Evolutionary conservation across 805 yeast genomes (phyloP).

Genomic region (Ogataea thermomethanolica): DNA sequence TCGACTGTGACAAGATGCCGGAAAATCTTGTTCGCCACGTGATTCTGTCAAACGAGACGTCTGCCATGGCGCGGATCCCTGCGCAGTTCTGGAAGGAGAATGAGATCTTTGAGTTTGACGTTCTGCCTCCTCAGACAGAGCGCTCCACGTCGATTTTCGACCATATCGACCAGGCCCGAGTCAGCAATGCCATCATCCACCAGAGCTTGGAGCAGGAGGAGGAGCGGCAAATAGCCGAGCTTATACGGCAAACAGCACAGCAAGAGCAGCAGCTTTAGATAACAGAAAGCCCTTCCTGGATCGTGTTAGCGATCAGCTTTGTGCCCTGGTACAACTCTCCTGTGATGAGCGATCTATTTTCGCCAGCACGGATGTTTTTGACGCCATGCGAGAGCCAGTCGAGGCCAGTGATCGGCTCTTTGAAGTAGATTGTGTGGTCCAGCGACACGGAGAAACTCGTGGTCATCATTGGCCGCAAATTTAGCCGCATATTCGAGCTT

Average conservation of each 20-base stretch:
- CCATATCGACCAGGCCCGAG: slow-evolving; percentile 44
- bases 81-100: slow-evolving; percentile 54
- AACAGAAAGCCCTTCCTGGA: slow-evolving; percentile 62
- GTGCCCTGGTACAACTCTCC: slow-evolving; percentile 55
- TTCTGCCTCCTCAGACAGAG: slow-evolving; percentile 54
- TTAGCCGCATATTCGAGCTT: slow-evolving; percentile 48
- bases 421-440: slow-evolving; percentile 68
- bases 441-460: slow-evolving; percentile 55
- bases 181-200: slow-evolving; percentile 39
- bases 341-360: slow-evolving; percentile 51
- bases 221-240: slow-evolving; percentile 23
- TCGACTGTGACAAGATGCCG: slow-evolving; percentile 42
- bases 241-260: slow-evolving; percentile 15
- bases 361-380: slow-evolving; percentile 45
- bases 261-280: slow-evolving; percentile 15
- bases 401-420: slow-evolving; percentile 41
- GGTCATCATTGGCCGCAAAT: slow-evolving; percentile 43
- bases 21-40: slow-evolving; percentile 63
- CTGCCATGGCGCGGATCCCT: slow-evolving; percentile 70
- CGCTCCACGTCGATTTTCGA: slow-evolving; percentile 42
- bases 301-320: slow-evolving; percentile 52
- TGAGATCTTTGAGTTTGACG: slow-evolving; percentile 67
- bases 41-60: slow-evolving; percentile 65
- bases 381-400: slow-evolving; percentile 50
- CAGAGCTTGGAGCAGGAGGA: slow-evolving; percentile 24